These are phyloP conservation scores for Cylindrotheca closterium DNA, from an alignment of 108 stramenopile genomes.

Conservation along the genomic window DNA sequence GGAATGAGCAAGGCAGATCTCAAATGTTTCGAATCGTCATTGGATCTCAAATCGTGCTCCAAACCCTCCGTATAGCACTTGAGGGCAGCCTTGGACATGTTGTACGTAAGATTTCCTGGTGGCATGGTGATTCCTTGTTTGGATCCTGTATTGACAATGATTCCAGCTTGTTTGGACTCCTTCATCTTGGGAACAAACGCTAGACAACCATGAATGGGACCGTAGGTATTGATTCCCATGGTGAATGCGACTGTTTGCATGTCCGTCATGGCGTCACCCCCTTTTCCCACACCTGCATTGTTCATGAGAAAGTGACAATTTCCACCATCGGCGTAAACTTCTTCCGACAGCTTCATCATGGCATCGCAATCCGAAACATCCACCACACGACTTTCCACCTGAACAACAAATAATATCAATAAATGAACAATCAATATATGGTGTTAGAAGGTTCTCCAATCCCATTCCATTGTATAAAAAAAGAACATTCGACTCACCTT, in stretches of 20 bases:
- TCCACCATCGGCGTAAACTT: slow-evolving; percentile 33
- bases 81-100: slow-evolving; percentile 58
- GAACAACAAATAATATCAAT: background rate
- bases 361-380: slow-evolving; percentile 35
- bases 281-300: slow-evolving; percentile 50
- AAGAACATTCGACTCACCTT: slow-evolving; percentile 8
- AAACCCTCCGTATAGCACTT: slow-evolving; percentile 62
- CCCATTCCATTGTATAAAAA: no score
- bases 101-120: slow-evolving; percentile 59
- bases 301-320: slow-evolving; percentile 53
- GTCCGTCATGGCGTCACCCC: slow-evolving; percentile 49
- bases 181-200: slow-evolving; percentile 62
- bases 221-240: slow-evolving; percentile 49
- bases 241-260: slow-evolving; percentile 27
- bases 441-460: no score
- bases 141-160: slow-evolving; percentile 62
- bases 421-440: background rate
- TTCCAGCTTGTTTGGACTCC: slow-evolving; percentile 34
- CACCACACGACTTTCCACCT: slow-evolving; percentile 27
- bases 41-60: slow-evolving; percentile 45
- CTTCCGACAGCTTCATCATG: slow-evolving; percentile 27
- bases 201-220: slow-evolving; percentile 56
- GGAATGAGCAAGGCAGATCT: slow-evolving; percentile 49
- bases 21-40: slow-evolving; percentile 22
- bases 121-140: slow-evolving; percentile 70